phyloP scores from a whole-genome alignment of 257 asterid genomes.

The Solanum dulcamara region DNA sequence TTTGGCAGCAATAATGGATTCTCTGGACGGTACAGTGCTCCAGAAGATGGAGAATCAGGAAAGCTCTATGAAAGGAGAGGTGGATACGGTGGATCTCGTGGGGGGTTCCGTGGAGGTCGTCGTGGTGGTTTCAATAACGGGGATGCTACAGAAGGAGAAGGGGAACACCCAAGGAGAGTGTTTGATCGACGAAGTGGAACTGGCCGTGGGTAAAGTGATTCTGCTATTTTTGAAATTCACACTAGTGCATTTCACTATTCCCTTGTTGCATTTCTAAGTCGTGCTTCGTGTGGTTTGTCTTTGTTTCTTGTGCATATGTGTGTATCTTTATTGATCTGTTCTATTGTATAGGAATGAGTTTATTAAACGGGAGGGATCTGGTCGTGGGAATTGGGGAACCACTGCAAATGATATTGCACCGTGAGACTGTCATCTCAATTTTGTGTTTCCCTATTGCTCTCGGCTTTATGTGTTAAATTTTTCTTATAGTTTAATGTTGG shows the following conservation, averaged over 20 bases:
- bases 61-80: constrained; percentile 18
- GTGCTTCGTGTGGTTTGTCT: background rate
- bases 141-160: constrained; percentile 10
- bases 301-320: background rate
- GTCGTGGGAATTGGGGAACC: constrained; percentile 70
- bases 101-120: constrained; percentile 20
- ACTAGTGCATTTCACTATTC: background rate
- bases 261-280: background rate
- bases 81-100: constrained; percentile 21
- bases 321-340: background rate
- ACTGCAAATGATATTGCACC: constrained; percentile 35
- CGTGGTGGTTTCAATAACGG: constrained; percentile 29
- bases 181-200: constrained; percentile 33
- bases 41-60: constrained; percentile 22
- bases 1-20: constrained; percentile 22
- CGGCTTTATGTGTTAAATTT: background rate
- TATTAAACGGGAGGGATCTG: constrained; percentile 61
- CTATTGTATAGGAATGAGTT: constrained; percentile 19
- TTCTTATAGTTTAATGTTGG: background rate
- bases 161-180: constrained; percentile 15
- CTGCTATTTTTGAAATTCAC: background rate
- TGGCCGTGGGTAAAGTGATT: constrained; percentile 28
- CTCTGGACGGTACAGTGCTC: constrained; percentile 11
- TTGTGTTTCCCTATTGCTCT: background rate
- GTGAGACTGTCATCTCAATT: constrained; percentile 18